Percentiles rank a stretch among this genome's conserved stretches.
phyloP scores from a whole-genome alignment of 148 eudicot genomes.

The Rhododendron vialii region DNA sequence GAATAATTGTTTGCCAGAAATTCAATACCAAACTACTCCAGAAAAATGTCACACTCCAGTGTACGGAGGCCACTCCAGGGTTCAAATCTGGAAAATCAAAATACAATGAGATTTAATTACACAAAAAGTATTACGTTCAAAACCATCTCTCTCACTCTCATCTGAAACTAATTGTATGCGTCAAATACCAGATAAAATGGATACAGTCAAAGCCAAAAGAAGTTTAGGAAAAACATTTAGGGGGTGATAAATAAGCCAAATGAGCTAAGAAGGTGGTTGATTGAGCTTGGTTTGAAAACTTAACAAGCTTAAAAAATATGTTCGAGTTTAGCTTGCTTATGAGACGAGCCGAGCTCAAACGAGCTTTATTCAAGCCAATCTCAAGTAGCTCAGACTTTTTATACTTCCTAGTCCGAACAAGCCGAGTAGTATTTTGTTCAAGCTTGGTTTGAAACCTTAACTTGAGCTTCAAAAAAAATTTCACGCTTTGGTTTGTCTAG shows the following conservation, averaged over 20 bases:
- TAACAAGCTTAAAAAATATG: neutral
- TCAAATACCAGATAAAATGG: neutral
- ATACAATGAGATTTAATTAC: neutral
- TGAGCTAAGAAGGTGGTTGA: too few relatives aligned
- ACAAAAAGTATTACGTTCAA: neutral
- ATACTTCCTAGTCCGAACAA: neutral
- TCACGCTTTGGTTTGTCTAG: neutral
- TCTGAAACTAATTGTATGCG: neutral
- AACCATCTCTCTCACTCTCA: too few relatives aligned
- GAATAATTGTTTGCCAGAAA: neutral
- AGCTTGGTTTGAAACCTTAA: neutral
- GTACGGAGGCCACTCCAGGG: neutral
- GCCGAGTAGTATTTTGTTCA: neutral
- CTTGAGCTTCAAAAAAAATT: neutral
- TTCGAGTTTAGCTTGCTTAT: neutral
- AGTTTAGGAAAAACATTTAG: neutral
- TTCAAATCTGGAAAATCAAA: slow-evolving; percentile 5
- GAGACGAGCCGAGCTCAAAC: neutral
- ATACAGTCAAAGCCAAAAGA: neutral
- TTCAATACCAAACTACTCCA: neutral
- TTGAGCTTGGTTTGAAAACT: neutral
- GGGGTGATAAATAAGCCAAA: neutral
- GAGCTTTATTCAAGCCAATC: neutral
- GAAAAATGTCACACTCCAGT: neutral
- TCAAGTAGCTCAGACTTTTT: neutral